Conservation (phyloP, 805 yeast species). For the Kregervanrija pseudodelftensis region DNA sequence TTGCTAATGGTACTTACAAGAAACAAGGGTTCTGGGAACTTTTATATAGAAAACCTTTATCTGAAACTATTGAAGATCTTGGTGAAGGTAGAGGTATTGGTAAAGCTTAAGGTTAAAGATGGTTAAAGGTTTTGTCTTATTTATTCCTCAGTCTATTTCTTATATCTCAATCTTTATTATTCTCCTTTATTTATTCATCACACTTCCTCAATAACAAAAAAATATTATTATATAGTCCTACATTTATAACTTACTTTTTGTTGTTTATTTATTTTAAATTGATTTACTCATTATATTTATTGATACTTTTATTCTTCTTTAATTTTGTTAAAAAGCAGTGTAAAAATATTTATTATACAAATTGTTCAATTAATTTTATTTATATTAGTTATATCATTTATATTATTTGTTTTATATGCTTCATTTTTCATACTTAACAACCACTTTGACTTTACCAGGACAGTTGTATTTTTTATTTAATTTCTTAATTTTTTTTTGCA, state of each 20-base stretch:
- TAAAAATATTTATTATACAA: background rate
- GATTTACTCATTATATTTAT: constrained; percentile 5
- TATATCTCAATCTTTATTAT: background rate
- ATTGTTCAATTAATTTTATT: background rate
- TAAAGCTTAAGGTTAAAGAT: constrained; percentile 15
- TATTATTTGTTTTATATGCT: background rate
- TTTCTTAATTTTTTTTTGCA: constrained; percentile 56
- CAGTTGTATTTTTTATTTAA: constrained; percentile 38
- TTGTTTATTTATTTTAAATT: background rate
- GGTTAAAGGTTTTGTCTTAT: background rate
- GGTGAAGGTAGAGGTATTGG: constrained; percentile 63
- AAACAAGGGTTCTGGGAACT: constrained; percentile 73
- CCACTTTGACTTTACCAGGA: constrained; percentile 44
- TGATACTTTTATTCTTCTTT: constrained; percentile 3
- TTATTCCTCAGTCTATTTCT: background rate
- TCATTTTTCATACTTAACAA: constrained; percentile 34
- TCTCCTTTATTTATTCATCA: background rate
- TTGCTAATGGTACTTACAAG: constrained; percentile 25
- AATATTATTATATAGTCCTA: background rate
- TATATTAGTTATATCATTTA: background rate
- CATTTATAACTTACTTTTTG: background rate
- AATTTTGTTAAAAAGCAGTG: background rate
- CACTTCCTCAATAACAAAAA: background rate
- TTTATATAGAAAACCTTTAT: constrained; percentile 70
- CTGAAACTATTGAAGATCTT: constrained; percentile 68